These are phyloP conservation scores for Lithospermum erythrorhizon DNA, from an alignment of 257 asterid species.

Conservation along the genomic window DNA sequence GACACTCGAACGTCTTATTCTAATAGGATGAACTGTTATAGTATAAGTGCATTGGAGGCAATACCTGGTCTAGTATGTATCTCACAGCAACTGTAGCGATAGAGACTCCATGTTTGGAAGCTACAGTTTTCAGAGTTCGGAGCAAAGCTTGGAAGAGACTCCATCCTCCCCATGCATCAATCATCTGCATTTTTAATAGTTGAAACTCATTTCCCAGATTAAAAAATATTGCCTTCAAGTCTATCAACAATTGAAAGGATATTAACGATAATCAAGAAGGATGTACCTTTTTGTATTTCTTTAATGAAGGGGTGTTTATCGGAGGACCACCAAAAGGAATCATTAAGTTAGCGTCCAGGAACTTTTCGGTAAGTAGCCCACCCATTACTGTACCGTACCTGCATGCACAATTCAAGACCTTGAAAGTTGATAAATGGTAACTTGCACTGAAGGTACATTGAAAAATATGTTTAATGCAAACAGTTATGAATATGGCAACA, in stretches of 20 bases:
- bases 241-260: background rate
- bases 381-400: constrained; percentile 99
- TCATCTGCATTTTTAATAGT: constrained; percentile 44
- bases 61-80: constrained; percentile 76
- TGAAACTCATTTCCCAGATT: background rate
- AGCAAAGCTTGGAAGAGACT: constrained; percentile 72
- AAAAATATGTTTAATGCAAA: background rate
- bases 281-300: constrained; percentile 87
- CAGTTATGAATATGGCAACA: background rate
- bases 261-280: background rate
- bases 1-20: too few species aligned
- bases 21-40: background rate
- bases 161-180: constrained; percentile 99
- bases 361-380: constrained; percentile 84
- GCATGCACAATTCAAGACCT: constrained; percentile 6
- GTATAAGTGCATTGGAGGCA: background rate
- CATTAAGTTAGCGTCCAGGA: constrained; percentile 72
- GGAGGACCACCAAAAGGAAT: constrained; percentile 91
- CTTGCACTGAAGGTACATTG: too few species aligned
- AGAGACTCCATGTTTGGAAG: constrained; percentile 67
- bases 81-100: constrained; percentile 83
- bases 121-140: constrained; percentile 50
- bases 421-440: too few species aligned
- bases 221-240: too few species aligned
- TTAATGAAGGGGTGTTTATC: constrained; percentile 80